Base-by-base conservation (phyloP, 225 moss, liverwort and hornwort genomes). In the Polytrichum commune region DNA sequence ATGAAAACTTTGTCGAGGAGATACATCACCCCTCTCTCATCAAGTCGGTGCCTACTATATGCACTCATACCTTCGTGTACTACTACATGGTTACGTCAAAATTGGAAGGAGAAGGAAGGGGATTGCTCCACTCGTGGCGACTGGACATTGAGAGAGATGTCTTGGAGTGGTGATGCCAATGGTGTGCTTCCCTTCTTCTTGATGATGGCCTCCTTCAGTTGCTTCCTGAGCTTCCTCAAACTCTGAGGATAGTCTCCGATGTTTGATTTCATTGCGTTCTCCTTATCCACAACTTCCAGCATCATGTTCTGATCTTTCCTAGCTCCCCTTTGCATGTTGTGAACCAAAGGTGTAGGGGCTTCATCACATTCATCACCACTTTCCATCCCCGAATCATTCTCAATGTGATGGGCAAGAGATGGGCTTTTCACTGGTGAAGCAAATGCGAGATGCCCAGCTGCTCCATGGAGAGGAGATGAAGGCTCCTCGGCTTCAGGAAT, bases 61-160 rank as follows among this genome's bases (percentile, higher is more conserved):
- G 32, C 32, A 8, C 7, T 1, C 29, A 29, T 32, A 32, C 32
- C 32, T 7, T 32, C 8, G 8, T 32, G 8, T 7, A 7, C 8
- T 32, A 8, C 32, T 7, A 32, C 32, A 32, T 7, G 8, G 32
- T 56, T 56, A 56, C 18, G 4, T n/a, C n/a, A 56, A 56, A 56
- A 56, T 56, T 56, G 65, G 65, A 72, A 72, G 26, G 72, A 72
- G 32, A 72, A 64, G 7, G 72, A 54, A 27, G 29, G 72, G 0
- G 72, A 72, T 29, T 56, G 69, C 8, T 54, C 29, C 29, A 54
- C 18, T 63, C 62, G 63, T 54, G 63, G 63, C 6, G 72, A 54
- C 27, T 53, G 63, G 27, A 72, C 64, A 55, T 72, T 72, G 63
- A 72, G 72, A 53, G 72, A 72, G 27, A 72, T 72, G 72, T 72